Percentiles rank a stretch among this genome's conserved stretches.
Conservation (phyloP, 306 rosid species). For the Prunus dulcis region DNA sequence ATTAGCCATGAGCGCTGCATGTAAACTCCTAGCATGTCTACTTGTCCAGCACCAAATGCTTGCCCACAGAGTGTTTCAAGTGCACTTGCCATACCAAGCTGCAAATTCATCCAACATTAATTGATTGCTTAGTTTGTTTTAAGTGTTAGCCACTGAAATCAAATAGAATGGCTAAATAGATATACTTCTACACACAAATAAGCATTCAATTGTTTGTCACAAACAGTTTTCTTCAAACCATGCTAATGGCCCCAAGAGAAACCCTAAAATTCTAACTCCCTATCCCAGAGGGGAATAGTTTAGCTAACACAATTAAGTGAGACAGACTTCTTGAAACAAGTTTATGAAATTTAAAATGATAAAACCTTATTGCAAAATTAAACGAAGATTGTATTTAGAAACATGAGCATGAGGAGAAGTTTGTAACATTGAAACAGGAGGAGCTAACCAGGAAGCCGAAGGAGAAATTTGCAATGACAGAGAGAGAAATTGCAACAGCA, state of each 20-base stretch:
- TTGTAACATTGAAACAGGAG: background rate
- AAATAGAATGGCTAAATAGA: background rate
- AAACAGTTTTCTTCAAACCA: background rate
- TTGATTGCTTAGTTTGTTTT: background rate
- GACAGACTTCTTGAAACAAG: background rate
- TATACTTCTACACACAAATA: too few species aligned
- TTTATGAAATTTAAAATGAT: too few species aligned
- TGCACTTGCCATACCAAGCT: conserved; percentile 99
- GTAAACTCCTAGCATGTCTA: conserved; percentile 87
- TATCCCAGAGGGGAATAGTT: background rate
- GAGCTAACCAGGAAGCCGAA: conserved; percentile 80
- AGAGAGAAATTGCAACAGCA: conserved; percentile 69
- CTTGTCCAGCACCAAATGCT: conserved; percentile 94
- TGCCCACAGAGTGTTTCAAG: conserved; percentile 95
- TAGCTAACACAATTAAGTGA: too few species aligned
- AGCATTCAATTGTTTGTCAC: background rate
- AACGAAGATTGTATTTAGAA: background rate
- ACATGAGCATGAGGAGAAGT: background rate
- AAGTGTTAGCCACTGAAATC: background rate
- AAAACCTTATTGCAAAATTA: background rate
- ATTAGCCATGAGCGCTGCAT: conserved; percentile 93
- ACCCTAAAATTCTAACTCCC: background rate
- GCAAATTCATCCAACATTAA: conserved; percentile 19
- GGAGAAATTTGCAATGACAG: conserved; percentile 73
- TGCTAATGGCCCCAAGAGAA: background rate